phyloP scores from a whole-genome alignment of 352 stramenopile species.

The Phytophthora capsici region DNA sequence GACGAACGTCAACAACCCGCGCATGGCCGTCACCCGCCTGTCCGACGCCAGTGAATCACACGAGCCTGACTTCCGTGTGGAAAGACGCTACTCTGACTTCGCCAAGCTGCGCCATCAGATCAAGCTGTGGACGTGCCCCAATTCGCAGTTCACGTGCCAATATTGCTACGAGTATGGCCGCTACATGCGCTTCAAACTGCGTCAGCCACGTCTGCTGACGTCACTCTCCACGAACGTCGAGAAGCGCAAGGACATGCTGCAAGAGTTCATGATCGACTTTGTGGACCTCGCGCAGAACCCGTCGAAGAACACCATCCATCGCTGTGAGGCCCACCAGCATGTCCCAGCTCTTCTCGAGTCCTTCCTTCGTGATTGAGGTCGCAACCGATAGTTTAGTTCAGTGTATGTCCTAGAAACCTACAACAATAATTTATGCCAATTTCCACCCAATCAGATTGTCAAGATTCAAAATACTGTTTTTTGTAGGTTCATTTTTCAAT shows the following conservation, averaged over 20 bases:
- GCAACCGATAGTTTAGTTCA: slow-evolving; percentile 6
- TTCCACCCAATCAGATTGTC: slow-evolving; percentile 12
- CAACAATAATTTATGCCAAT: slow-evolving; percentile 28
- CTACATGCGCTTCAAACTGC: slow-evolving; percentile 58
- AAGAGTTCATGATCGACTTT: slow-evolving; percentile 60
- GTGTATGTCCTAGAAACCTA: slow-evolving; percentile 14
- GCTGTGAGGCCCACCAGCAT: slow-evolving; percentile 53
- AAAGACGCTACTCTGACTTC: slow-evolving; percentile 76
- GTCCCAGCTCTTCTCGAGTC: slow-evolving; percentile 54
- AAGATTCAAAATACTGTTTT: too few relatives aligned
- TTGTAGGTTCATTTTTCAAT: neutral
- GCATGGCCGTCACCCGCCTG: slow-evolving; percentile 31
- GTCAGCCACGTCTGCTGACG: slow-evolving; percentile 52
- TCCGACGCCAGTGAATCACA: slow-evolving; percentile 26
- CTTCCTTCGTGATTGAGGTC: slow-evolving; percentile 48
- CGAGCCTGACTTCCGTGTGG: slow-evolving; percentile 57
- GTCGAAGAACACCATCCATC: slow-evolving; percentile 38
- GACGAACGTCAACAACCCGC: slow-evolving; percentile 53
- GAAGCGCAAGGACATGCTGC: slow-evolving; percentile 60
- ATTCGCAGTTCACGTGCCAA: slow-evolving; percentile 56
- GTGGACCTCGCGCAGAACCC: slow-evolving; percentile 50
- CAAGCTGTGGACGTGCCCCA: slow-evolving; percentile 47
- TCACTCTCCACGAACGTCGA: slow-evolving; percentile 44
- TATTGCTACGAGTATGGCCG: slow-evolving; percentile 68
- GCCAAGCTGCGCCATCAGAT: slow-evolving; percentile 53